Evolutionary conservation across 257 asterid species (phyloP), one percentile per base, ranked within the genome.

Genomic region (Nicotiana attenuata): DNA sequence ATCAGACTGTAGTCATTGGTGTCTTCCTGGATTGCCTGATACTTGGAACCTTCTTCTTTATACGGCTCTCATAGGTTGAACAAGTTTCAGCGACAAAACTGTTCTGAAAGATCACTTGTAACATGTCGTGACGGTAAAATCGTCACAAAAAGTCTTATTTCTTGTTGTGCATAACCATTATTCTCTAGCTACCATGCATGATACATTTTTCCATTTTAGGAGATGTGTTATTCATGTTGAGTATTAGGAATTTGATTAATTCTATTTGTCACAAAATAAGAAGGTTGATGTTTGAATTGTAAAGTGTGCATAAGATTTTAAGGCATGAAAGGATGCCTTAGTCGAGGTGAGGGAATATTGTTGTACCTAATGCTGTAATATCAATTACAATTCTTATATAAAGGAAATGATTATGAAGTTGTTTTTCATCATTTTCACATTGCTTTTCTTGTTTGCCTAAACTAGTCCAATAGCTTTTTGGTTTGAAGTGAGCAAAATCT

Each of bases 1-100:
- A 77, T 65, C 94, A 80, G 99, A 95, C 83, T 95, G 99, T 83
- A 95, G 99, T 88, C 99, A 95, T 55, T 95, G 99, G 99, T 95
- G 99, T 83, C 95, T 95, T 7, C 98, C 99, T 15, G 98, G 99
- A 0, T 88, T 95, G 82, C 99, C 99, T 3, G 99, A 95, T 81
- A 92, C 99, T 1, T 95, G 99, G 98, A 95, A 95, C 79, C 81
- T 87, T 55, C 90, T 95, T 24, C 92, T 95, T 76, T 93, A 93
- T 65, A 81, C 91, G 3, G 85, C 92, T 20, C 92, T 95, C 56
- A 77, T 89, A 19, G 59, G 15, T 47, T 73, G 19, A 68, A 33
- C 5, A 33, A 31, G n/a, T 53, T 57, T 57, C 26, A 19, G 1
- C 26, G 3, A 7, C 4, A 8, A 0, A 1, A 57, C 9, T 66